Conservation (phyloP, 2,329 filamentous ascomycete genomes). For the Fusarium goolgardi region DNA sequence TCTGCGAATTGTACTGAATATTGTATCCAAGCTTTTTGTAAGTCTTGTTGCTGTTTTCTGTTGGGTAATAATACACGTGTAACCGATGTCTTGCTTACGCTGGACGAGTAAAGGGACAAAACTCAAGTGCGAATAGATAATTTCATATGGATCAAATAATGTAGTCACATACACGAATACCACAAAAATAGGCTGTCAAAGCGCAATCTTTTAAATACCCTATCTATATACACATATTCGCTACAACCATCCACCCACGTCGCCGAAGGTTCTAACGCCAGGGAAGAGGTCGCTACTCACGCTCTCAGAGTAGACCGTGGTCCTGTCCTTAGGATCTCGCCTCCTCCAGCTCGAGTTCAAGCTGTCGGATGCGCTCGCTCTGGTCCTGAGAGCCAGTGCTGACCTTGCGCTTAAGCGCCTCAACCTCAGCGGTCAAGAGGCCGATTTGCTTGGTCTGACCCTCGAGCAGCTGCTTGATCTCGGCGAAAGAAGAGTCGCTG, state of each 20-base stretch:
- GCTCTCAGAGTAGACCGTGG: slow-evolving; percentile 1
- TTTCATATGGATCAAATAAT: neutral
- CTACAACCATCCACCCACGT: slow-evolving; percentile 36
- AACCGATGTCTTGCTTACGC: neutral
- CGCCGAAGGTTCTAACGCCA: slow-evolving; percentile 25
- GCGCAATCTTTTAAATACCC: slow-evolving; percentile 44
- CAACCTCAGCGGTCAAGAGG: slow-evolving; percentile 77
- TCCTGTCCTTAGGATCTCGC: slow-evolving; percentile 63
- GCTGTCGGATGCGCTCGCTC: slow-evolving; percentile 74
- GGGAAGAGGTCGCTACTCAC: slow-evolving; percentile 10
- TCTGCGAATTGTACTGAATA: too few species aligned
- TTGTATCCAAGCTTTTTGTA: neutral
- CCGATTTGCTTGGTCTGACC: slow-evolving; percentile 82
- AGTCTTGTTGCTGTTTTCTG: neutral
- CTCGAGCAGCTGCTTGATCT: slow-evolving; percentile 83
- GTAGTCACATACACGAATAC: neutral
- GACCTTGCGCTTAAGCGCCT: slow-evolving; percentile 82
- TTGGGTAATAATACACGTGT: neutral
- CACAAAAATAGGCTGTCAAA: slow-evolving; percentile 29
- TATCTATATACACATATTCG: slow-evolving; percentile 46
- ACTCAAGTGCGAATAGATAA: neutral
- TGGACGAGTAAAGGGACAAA: neutral
- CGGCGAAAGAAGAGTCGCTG: slow-evolving; percentile 74
- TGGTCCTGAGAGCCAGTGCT: slow-evolving; percentile 68
- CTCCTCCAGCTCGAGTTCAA: slow-evolving; percentile 75